phyloP scores from a whole-genome alignment of 139 green algal species.

The Chlamydomonas urium region DNA sequence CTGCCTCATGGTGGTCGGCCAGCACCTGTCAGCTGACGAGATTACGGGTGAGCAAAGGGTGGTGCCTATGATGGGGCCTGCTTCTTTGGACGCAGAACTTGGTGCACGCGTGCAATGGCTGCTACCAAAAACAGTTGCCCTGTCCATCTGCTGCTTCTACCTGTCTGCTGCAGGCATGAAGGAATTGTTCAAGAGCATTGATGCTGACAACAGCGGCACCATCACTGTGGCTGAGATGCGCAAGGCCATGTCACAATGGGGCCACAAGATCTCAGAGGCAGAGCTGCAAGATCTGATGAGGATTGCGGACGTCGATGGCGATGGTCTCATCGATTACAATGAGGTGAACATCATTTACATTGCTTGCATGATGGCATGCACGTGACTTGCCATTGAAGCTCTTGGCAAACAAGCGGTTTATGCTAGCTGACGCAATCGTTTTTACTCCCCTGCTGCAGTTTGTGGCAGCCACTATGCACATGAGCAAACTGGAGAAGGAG shows the following conservation, averaged over 20 bases:
- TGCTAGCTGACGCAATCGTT: no score
- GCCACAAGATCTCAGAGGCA: conserved; percentile 24
- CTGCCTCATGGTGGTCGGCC: conserved; percentile 70
- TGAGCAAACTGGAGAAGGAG: conserved; percentile 77
- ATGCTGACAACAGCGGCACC: conserved; percentile 66
- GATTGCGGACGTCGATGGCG: conserved; percentile 75
- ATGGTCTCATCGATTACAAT: conserved; percentile 90
- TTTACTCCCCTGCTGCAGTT: no score
- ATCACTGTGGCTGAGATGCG: conserved; percentile 78
- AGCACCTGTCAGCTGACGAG: conserved; percentile 58
- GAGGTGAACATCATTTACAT: no score
- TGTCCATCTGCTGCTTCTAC: background rate
- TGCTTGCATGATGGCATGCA: conserved; percentile 13
- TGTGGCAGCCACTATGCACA: conserved; percentile 78
- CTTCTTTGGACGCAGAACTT: no score
- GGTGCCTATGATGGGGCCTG: no score
- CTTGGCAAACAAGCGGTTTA: conserved; percentile 29
- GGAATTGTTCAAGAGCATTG: conserved; percentile 77
- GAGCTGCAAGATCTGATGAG: conserved; percentile 74
- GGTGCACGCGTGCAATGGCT: no score
- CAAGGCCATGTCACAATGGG: conserved; percentile 54
- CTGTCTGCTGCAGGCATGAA: conserved; percentile 27
- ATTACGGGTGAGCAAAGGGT: conserved; percentile 52
- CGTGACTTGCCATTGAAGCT: conserved; percentile 12
- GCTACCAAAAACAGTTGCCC: no score